Evolutionary conservation across 305 asterid genomes (phyloP).

Genomic region (Fraxinus sp.): DNA sequence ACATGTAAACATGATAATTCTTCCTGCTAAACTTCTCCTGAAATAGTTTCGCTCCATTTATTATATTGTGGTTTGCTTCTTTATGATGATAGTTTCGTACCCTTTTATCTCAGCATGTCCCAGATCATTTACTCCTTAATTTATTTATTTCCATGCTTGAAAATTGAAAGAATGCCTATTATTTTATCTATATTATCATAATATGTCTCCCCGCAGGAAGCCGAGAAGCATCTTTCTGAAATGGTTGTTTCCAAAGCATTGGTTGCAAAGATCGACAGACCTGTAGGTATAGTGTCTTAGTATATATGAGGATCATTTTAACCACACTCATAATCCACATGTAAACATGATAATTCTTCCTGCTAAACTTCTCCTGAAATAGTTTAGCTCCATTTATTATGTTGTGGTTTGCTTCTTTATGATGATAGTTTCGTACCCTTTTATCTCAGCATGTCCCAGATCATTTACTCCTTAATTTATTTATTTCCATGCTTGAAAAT

Average conservation of each 20-base stretch:
- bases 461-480: neutral
- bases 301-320: neutral
- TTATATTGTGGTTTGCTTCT: neutral
- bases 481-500: neutral
- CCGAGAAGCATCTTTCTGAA: slow-evolving; percentile 90
- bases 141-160: slow-evolving; percentile 3
- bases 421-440: neutral
- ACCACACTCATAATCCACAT: neutral
- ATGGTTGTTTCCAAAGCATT: slow-evolving; percentile 93
- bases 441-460: neutral
- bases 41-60: neutral
- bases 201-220: slow-evolving; percentile 47
- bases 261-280: slow-evolving; percentile 87
- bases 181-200: neutral
- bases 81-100: neutral
- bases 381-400: neutral
- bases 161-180: neutral
- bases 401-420: neutral
- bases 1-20: neutral
- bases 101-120: neutral
- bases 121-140: neutral
- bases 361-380: neutral
- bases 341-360: neutral
- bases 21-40: neutral
- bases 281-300: too few relatives aligned